These are phyloP conservation scores for Backusella macrospora DNA, from an alignment of 192 early-diverging fungal species.

Conservation along the genomic window DNA sequence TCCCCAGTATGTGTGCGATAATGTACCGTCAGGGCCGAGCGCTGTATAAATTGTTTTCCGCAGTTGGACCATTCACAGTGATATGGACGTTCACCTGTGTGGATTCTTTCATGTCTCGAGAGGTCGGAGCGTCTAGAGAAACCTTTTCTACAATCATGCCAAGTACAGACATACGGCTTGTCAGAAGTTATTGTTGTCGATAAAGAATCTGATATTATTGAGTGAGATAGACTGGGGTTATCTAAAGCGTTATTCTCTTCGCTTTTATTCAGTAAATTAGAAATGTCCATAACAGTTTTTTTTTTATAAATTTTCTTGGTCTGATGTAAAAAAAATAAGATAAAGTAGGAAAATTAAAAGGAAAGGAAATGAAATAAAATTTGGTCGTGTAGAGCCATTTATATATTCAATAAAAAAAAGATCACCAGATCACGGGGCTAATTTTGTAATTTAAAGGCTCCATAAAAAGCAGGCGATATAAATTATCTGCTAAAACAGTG, in stretches of 20 bases:
- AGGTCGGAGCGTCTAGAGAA: slow-evolving; percentile 61
- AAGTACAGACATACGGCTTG: slow-evolving; percentile 47
- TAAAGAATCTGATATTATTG: neutral
- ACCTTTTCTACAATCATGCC: slow-evolving; percentile 49
- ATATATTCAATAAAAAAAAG: slow-evolving; percentile 14
- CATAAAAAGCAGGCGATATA: neutral
- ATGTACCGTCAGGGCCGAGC: slow-evolving; percentile 61
- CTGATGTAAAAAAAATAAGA: slow-evolving; percentile 5
- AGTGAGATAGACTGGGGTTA: slow-evolving; percentile 1
- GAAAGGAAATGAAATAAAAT: slow-evolving; percentile 12
- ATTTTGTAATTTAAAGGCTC: neutral
- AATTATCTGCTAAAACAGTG: neutral
- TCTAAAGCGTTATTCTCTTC: slow-evolving; percentile 17
- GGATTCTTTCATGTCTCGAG: slow-evolving; percentile 58
- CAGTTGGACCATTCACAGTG: slow-evolving; percentile 52
- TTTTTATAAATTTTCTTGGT: neutral
- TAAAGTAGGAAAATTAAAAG: neutral
- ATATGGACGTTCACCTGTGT: slow-evolving; percentile 59
- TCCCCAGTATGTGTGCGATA: slow-evolving; percentile 69
- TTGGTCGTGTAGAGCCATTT: neutral
- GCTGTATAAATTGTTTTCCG: slow-evolving; percentile 62
- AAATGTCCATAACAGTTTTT: slow-evolving; percentile 34
- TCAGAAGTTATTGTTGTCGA: slow-evolving; percentile 16
- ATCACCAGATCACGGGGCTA: slow-evolving; percentile 9
- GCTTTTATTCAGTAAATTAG: slow-evolving; percentile 35